Evolutionary conservation across 2,329 filamentous ascomycete species (phyloP), one percentile per base, ranked within the genome.

Genomic region (Acephala macrosclerotiorum): DNA sequence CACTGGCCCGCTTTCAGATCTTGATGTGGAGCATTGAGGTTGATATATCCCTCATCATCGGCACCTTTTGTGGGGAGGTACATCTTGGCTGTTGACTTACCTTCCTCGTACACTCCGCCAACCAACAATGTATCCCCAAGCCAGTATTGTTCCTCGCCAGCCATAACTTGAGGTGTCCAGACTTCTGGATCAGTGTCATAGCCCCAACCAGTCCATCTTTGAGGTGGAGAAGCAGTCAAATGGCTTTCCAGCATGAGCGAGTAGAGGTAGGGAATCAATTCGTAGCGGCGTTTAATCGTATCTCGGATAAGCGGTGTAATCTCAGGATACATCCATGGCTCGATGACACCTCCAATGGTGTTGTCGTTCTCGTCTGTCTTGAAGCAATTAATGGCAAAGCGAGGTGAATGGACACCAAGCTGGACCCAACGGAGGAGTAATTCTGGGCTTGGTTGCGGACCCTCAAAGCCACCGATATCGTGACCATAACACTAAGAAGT

Each of bases 381-480:
- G 84, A 90, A 92, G 77, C 90, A 93, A 77, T 93, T 93, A 80
- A 92, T 92, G 12, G 90, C 88, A 71, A 93, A 92, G 0, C 90
- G 87, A 0, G 88, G 84, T 1, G 89, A 90, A 78, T 92, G 86
- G 66, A 88, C 85, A 6, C 90, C 91, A 1, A 91, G 83, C 73
- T 93, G 91, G 14, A 92, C 82, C 91, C 91, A 93, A 35, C 90
- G 86, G 2, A 92, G 84, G 0, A 93, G 83, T 1, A 92, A 82
- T 72, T 93, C 91, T 0, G 90, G 89, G 0, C 85, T 85, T 0
- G 91, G 91, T 72, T 92, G 90, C 0, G 89, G 89, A 33, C 89
- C 90, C 79, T 92, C 90, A 71, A 93, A 93, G 0, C 90, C 90
- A 51, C 91, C 90, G 67, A 93, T 92, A 64, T 93, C 90, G 71